Percentiles rank a stretch among this genome's conserved stretches.
phyloP scores from a whole-genome alignment of 257 asterid species.

The Solanum gracilifrons region DNA sequence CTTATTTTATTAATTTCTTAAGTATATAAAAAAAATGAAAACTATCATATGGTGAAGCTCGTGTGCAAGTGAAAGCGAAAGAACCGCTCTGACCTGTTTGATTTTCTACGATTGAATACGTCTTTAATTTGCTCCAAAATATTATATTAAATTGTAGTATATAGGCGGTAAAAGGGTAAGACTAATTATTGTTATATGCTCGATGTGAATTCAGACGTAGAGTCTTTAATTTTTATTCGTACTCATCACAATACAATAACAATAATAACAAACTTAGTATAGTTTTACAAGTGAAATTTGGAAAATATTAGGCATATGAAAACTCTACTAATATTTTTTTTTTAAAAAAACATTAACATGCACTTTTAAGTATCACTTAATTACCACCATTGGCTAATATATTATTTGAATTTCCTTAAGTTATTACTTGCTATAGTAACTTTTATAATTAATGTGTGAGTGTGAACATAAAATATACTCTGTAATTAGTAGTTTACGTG shows the following conservation, averaged over 20 bases:
- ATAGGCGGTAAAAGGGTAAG: not conserved
- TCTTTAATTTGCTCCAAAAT: not conserved
- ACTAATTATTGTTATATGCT: not conserved
- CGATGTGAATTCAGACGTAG: not conserved
- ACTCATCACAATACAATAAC: not conserved
- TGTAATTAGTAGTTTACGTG: not conserved
- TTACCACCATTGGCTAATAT: not conserved
- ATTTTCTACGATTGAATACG: not conserved
- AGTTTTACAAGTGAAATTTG: not conserved
- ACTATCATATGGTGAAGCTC: not conserved
- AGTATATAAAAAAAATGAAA: not conserved
- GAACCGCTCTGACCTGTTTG: not conserved
- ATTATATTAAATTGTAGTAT: not conserved
- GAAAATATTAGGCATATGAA: no score
- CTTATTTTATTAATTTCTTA: not conserved
- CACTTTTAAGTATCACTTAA: not conserved
- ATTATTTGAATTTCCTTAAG: not conserved
- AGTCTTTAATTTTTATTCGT: no score
- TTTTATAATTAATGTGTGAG: not conserved
- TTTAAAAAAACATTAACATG: not conserved
- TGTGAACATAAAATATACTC: not conserved
- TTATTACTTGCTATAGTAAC: not conserved
- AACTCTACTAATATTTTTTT: no score
- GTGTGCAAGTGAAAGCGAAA: slow-evolving; percentile 15
- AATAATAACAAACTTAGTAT: not conserved